A percentile compares a stretch with the other conserved stretches of the same genome.
phyloP scores from a whole-genome alignment of 2,329 filamentous ascomycete genomes.

The Fusarium buharicum region DNA sequence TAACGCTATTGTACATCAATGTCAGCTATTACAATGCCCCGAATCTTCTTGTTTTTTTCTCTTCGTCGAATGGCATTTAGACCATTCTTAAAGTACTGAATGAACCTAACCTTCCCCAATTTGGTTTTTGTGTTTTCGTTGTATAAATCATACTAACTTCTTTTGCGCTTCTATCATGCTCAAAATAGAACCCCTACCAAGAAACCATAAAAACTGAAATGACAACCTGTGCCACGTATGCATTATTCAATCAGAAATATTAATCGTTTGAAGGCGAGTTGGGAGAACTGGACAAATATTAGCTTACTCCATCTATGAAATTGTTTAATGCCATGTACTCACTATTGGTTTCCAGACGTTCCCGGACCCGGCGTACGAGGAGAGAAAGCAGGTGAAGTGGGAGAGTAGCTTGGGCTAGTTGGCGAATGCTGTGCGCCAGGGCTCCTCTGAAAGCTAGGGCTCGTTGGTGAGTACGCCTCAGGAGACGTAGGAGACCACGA shows the following conservation, averaged over 20 bases:
- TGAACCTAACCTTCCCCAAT: conserved; percentile 9
- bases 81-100: conserved; percentile 12
- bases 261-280: conserved; percentile 56
- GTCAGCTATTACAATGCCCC: conserved; percentile 44
- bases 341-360: conserved; percentile 57
- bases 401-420: conserved; percentile 77
- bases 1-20: conserved; percentile 42
- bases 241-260: conserved; percentile 50
- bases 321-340: conserved; percentile 27
- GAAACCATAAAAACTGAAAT: conserved; percentile 42
- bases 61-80: conserved; percentile 15
- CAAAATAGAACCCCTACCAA: conserved; percentile 26
- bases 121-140: conserved; percentile 35
- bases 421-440: conserved; percentile 68
- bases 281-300: conserved; percentile 55
- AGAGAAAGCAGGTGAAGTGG: conserved; percentile 63
- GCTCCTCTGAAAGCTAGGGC: conserved; percentile 67
- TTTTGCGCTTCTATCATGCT: conserved; percentile 48
- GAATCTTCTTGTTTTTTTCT: conserved; percentile 10
- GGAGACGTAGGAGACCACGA: conserved; percentile 81
- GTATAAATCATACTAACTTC: conserved; percentile 31
- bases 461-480: conserved; percentile 70
- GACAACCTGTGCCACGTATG: conserved; percentile 50
- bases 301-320: conserved; percentile 22
- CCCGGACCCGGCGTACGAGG: conserved; percentile 58